Evolutionary conservation across 257 asterid genomes (phyloP), one percentile per base, ranked within the genome.

Genomic region (Primulina eburnea): DNA sequence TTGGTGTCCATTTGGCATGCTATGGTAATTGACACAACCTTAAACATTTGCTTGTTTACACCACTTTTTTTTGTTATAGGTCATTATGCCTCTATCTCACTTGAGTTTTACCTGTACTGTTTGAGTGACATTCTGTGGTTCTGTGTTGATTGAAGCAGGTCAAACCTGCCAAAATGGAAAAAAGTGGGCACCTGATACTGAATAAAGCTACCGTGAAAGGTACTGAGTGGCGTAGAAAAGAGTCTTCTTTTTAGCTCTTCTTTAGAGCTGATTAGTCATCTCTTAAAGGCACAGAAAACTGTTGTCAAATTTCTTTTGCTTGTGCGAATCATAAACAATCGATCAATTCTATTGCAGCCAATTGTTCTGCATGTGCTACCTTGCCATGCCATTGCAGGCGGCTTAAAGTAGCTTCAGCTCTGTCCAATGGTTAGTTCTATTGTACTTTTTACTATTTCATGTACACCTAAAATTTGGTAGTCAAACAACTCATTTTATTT

Each of bases 361-460:
- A 66, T 74, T 82, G 85, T 79, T 69, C 70, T 32, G 75, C 76
- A 33, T 82, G 83, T 70, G 74, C 69, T 43, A 59, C 74, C 62
- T 12, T 37, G 70, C 60, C 34, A 55, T 69, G 83, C 62, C 78
- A 64, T 43, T 80, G 92, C 79, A 16, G 57, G 57, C 60, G 64
- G 32, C 70, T 63, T 37, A 78, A 73, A 59, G 76, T 17, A 57
- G 73, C 65, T 68, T 68, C 72, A 55, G 68, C 65, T 24, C 82
- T 62, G 33, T 60, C 78, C 24, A 83, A 82, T 62, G 89, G 96
- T 89, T 63, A 72, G 94, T 68, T 67, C 34, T 62, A 64, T 72
- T 55, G 62, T 47, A 57, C 16, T 34, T 29, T 29, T 34, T 38
- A 30, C 60, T 29, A 12, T 65, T 34, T 5, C n/a, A 18, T 28